Base-by-base conservation (phyloP, 179 eudicot genomes). In the Heliamphora ciliata region DNA sequence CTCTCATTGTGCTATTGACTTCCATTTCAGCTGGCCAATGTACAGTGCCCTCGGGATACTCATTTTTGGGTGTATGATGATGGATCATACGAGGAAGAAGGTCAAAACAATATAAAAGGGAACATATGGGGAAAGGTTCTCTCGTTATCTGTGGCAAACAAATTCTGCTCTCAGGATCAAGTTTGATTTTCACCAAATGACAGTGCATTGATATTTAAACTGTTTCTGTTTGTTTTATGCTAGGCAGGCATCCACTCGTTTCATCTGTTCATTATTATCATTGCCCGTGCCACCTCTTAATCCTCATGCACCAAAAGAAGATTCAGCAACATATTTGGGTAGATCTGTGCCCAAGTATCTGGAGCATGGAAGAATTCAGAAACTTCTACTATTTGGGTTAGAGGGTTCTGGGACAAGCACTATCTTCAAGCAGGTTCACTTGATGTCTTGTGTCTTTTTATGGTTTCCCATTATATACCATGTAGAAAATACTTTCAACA, bases 51-150 rank as follows among this genome's bases (percentile, higher is more conserved):
- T 40, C 98, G 98, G 78, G 98, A 92, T 82, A 94, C 98, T 80
- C 98, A 94, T 87, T 95, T 92, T 82, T 95, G 98, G 98, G 97
- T 95, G 68, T 94, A 95, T 79, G 98, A 92, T 83, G 98, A 95
- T 89, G 98, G 98, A n/a, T 93, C 93, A 31, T 94, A 95, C 75
- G 98, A 95, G 89, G 98, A 95, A 86, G 98, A 95, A 90, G 98
- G 98, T 79, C 97, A 94, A 84, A 95, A 95, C 86, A 92, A 91
- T 82, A 94, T 95, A 79, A 89, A 93, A 82, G 98, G 98, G 63
- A 95, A 95, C 83, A 95, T 95, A 46, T 95, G 98, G 98, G 98
- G 91, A 83, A 95, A 94, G 98, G 98, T 95, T 70, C 51, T 84
- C 65, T 81, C 81, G 47, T 82, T 72, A 79, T 86, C 82, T 47